These are phyloP conservation scores for Cercospora canescens DNA, from an alignment of 2,329 filamentous ascomycete species.

Conservation along the genomic window DNA sequence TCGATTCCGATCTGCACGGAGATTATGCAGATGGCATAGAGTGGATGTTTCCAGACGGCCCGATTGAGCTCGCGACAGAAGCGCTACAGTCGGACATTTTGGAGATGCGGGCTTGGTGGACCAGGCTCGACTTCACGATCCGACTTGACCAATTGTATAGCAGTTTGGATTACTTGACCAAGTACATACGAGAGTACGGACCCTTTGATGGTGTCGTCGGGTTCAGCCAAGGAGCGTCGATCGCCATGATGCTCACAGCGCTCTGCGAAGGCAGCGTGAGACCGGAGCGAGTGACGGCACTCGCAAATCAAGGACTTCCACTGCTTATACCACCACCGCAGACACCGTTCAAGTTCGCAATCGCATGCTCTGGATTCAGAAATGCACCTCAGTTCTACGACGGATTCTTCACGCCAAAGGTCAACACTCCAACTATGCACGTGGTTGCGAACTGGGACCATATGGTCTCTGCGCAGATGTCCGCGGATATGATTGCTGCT, in stretches of 20 bases:
- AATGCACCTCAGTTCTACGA: conserved; percentile 21
- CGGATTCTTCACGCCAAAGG: conserved; percentile 23
- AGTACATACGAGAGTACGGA: conserved; percentile 20
- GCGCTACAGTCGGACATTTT: conserved; percentile 15
- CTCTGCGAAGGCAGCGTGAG: conserved; percentile 20
- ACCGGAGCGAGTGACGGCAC: conserved; percentile 15
- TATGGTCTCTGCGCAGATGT: conserved; percentile 21
- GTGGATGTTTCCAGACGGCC: conserved; percentile 20
- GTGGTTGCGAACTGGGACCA: conserved; percentile 22
- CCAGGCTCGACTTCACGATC: conserved; percentile 19
- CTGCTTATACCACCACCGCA: conserved; percentile 22
- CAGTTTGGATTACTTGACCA: conserved; percentile 19
- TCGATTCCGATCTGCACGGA: conserved; percentile 10
- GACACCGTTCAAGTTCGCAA: conserved; percentile 24
- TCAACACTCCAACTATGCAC: conserved; percentile 20
- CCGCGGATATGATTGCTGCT: conserved; percentile 10
- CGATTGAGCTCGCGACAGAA: conserved; percentile 19
- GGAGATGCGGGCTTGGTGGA: conserved; percentile 23
- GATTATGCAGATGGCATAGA: conserved; percentile 20
- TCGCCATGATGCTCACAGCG: conserved; percentile 30
- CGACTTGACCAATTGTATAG: conserved; percentile 22
- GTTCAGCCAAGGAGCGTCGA: conserved; percentile 22
- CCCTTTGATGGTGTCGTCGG: conserved; percentile 23
- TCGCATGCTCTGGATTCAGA: conserved; percentile 22
- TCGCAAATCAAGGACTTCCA: conserved; percentile 17